Conservation (phyloP, 2,329 filamentous ascomycete species). For the Paraconiothyrium brasiliense region DNA sequence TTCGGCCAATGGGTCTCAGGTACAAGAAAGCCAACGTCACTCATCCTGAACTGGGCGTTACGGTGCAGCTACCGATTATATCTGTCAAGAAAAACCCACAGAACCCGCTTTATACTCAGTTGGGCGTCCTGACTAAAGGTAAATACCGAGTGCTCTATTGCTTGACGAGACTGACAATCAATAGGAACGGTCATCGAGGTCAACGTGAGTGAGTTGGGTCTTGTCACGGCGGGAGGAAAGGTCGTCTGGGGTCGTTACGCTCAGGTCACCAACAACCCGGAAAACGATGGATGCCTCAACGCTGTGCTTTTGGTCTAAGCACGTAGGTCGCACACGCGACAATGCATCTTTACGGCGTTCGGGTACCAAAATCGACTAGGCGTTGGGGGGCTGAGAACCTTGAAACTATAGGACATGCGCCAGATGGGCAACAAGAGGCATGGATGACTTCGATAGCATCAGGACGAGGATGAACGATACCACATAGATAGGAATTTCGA, state of each 20-base stretch:
- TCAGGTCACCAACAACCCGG: conserved; percentile 49
- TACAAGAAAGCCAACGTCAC: conserved; percentile 81
- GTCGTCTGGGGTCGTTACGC: conserved; percentile 56
- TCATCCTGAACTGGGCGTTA: conserved; percentile 80
- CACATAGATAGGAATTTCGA: not conserved
- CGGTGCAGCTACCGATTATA: conserved; percentile 74
- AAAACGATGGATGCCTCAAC: conserved; percentile 52
- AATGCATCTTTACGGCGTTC: conserved; percentile 13
- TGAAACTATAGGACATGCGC: not conserved
- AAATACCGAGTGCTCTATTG: conserved; percentile 7
- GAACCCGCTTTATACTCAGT: conserved; percentile 88
- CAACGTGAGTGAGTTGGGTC: conserved; percentile 89
- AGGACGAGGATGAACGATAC: not conserved
- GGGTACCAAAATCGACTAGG: conserved; percentile 8
- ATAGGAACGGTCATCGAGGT: conserved; percentile 76
- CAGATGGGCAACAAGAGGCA: not conserved
- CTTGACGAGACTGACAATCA: no score
- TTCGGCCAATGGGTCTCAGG: conserved; percentile 69
- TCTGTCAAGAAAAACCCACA: conserved; percentile 85
- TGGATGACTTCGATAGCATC: not conserved
- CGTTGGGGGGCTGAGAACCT: conserved; percentile 10
- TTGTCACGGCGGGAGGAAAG: conserved; percentile 91
- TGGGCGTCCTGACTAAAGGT: conserved; percentile 66
- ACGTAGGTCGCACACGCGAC: not conserved
- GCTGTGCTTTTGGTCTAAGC: conserved; percentile 46